phyloP scores from a whole-genome alignment of 441 rosid genomes.

The Croton laevigatus region DNA sequence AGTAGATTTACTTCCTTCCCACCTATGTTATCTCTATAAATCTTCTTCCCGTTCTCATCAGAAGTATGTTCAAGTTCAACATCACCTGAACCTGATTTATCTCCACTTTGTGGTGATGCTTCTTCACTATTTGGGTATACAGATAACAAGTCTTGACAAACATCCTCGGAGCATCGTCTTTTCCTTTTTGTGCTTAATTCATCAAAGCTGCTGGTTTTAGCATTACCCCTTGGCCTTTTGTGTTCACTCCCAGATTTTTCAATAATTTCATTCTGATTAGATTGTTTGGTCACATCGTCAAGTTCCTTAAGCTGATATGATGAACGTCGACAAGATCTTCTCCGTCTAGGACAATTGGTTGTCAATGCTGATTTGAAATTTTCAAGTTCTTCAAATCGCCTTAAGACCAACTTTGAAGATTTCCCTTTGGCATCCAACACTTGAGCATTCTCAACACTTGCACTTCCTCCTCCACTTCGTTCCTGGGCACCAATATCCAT shows the following conservation, averaged over 20 bases:
- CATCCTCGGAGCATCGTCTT: constrained; percentile 26
- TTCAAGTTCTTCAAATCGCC: constrained; percentile 16
- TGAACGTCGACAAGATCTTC: constrained; percentile 49
- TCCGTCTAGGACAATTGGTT: constrained; percentile 42
- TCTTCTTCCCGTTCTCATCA: constrained; percentile 10
- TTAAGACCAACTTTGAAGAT: constrained; percentile 20
- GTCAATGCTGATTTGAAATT: constrained; percentile 23
- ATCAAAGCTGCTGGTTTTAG: constrained; percentile 17
- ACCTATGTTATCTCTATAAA: constrained; percentile 13
- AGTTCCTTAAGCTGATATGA: constrained; percentile 28
- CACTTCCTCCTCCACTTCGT: constrained; percentile 22
- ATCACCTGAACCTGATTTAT: constrained; percentile 17
- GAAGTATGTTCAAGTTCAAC: background rate
- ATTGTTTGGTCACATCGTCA: constrained; percentile 24
- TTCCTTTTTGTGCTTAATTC: constrained; percentile 33
- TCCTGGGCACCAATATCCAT: constrained; percentile 19
- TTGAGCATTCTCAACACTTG: constrained; percentile 20
- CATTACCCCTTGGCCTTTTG: constrained; percentile 29
- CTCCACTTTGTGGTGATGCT: constrained; percentile 16
- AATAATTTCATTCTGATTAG: constrained; percentile 18
- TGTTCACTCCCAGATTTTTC: constrained; percentile 19
- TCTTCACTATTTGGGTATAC: constrained; percentile 18
- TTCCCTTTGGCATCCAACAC: constrained; percentile 25
- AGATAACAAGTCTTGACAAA: constrained; percentile 6
- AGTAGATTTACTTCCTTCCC: constrained; percentile 16